phyloP scores from a whole-genome alignment of 2,329 filamentous ascomycete genomes.

The Trichophyton rubrum region DNA sequence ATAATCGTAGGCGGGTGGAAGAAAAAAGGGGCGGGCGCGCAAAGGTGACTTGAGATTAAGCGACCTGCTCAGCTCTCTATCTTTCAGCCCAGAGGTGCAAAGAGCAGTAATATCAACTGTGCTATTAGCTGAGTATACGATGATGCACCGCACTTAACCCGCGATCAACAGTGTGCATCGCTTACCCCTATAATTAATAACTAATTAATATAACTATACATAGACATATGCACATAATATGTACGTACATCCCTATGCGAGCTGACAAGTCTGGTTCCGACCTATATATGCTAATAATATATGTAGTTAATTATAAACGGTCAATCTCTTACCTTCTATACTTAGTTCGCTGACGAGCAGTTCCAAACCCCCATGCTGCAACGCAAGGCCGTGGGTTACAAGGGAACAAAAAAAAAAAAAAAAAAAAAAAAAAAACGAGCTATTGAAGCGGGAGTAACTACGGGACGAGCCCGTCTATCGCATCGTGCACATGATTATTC shows the following conservation, averaged over 20 bases:
- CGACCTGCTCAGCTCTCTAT: neutral
- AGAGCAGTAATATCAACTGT: neutral
- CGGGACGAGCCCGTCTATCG: neutral
- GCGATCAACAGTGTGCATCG: neutral
- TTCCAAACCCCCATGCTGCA: neutral
- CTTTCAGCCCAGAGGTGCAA: too few relatives aligned
- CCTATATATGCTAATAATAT: neutral
- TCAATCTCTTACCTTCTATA: too few relatives aligned
- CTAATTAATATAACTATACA: neutral
- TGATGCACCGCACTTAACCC: neutral
- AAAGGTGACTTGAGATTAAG: neutral
- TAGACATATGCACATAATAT: neutral
- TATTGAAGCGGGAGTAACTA: neutral
- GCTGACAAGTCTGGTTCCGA: neutral
- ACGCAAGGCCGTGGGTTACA: too few relatives aligned
- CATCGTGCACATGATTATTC: neutral
- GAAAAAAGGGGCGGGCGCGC: neutral
- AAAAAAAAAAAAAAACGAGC: too few relatives aligned
- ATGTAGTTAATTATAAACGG: too few relatives aligned
- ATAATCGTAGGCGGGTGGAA: neutral
- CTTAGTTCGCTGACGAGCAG: too few relatives aligned
- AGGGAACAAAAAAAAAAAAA: too few relatives aligned
- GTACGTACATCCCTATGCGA: neutral
- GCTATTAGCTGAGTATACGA: neutral
- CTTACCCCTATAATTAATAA: neutral